phyloP scores from a whole-genome alignment of 768 basidiomycete species.

The Leucocoprinus sp. region DNA sequence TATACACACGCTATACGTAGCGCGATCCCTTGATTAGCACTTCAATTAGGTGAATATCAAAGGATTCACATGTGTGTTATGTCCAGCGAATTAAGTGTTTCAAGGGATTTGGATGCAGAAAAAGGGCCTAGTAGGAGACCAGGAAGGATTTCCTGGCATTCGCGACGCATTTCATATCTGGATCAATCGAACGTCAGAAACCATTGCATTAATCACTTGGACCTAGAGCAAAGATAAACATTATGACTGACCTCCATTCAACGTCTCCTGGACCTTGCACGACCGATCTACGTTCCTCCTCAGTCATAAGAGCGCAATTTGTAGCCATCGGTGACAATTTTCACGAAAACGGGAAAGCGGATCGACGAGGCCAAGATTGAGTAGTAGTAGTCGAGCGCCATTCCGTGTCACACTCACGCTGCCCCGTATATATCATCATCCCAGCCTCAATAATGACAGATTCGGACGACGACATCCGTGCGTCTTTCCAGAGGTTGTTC shows the following conservation, averaged over 20 bases:
- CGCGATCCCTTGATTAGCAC: constrained; percentile 5
- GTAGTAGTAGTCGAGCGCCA: background rate
- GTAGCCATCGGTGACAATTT: constrained; percentile 1
- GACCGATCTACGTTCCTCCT: constrained; percentile 45
- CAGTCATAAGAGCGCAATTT: constrained; percentile 17
- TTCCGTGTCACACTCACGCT: constrained; percentile 7
- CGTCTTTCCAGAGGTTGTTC: constrained; percentile 14
- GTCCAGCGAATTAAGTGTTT: constrained; percentile 51
- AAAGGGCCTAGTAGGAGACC: constrained; percentile 81
- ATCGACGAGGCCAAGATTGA: background rate
- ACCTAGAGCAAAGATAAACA: background rate
- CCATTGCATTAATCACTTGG: background rate
- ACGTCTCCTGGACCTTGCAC: constrained; percentile 77
- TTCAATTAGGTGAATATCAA: constrained; percentile 11
- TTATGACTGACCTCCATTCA: constrained; percentile 78
- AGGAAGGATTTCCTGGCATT: constrained; percentile 87
- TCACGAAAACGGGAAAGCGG: background rate
- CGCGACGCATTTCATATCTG: constrained; percentile 93
- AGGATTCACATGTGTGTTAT: constrained; percentile 72
- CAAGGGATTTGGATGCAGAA: constrained; percentile 77
- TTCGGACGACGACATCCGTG: constrained; percentile 57
- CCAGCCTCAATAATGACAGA: constrained; percentile 23
- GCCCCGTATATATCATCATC: background rate
- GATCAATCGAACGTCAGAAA: background rate
- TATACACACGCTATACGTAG: constrained; percentile 71